Conservation (phyloP, 2,329 filamentous ascomycete genomes). For the Calonectria ilicicola region DNA sequence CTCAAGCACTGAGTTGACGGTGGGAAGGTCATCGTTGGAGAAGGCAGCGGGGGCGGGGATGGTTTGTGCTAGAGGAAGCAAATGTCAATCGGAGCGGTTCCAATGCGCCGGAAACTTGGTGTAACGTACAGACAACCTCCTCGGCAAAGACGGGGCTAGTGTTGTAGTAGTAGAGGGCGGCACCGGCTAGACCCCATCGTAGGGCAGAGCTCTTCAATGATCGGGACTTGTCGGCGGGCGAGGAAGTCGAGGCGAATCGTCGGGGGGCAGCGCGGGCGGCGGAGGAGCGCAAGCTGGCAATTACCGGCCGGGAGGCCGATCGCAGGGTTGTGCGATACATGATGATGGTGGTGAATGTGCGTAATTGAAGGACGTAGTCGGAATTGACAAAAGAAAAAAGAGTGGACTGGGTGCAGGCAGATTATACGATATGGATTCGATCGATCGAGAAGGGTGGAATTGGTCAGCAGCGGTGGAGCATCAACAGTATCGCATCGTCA, state of each 20-base stretch:
- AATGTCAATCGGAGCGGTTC: conserved; percentile 21
- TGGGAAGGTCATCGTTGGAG: conserved; percentile 69
- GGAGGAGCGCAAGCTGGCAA: conserved; percentile 55
- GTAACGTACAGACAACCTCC: conserved; percentile 76
- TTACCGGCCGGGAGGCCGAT: conserved; percentile 58
- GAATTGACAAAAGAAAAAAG: neutral
- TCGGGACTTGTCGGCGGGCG: conserved; percentile 73
- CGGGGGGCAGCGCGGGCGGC: conserved; percentile 55
- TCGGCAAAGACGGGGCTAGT: conserved; percentile 90
- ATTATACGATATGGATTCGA: neutral
- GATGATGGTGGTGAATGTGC: conserved; percentile 20
- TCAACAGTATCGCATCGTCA: conserved; percentile 24
- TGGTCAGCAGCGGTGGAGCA: conserved; percentile 31
- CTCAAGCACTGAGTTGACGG: conserved; percentile 75
- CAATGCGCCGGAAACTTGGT: neutral
- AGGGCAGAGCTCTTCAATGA: conserved; percentile 83
- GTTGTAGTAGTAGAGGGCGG: conserved; percentile 92
- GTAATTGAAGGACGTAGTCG: neutral
- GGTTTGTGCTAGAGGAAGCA: conserved; percentile 39
- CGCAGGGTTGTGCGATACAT: conserved; percentile 68
- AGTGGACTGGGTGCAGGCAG: neutral
- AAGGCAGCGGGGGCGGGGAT: conserved; percentile 62
- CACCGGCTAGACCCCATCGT: conserved; percentile 82
- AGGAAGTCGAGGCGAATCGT: conserved; percentile 65
- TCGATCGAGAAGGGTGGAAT: conserved; percentile 22